These are phyloP conservation scores for Phaseolus coccineus DNA, from an alignment of 331 rosid genomes.

Conservation along the genomic window DNA sequence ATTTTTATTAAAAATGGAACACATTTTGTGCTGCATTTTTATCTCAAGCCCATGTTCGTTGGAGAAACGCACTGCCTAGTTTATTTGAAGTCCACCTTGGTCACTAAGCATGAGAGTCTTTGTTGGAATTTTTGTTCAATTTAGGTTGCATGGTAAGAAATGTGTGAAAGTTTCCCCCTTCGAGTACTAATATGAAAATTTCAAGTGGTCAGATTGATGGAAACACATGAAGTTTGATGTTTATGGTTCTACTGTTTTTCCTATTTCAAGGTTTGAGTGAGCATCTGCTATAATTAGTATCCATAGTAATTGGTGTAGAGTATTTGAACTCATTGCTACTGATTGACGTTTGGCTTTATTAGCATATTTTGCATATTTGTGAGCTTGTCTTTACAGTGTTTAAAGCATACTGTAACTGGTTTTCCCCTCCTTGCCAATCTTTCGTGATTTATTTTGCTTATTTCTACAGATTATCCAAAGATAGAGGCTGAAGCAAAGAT, in stretches of 20 bases:
- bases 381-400: constrained; percentile 10
- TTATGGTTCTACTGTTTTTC: neutral
- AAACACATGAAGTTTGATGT: neutral
- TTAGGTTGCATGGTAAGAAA: neutral
- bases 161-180: neutral
- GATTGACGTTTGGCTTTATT: too few relatives aligned
- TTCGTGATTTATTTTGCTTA: constrained; percentile 40
- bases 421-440: constrained; percentile 19
- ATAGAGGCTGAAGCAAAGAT: constrained; percentile 86
- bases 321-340: neutral
- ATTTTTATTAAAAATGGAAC: neutral
- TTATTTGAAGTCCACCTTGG: neutral
- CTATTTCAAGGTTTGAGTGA: neutral
- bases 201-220: constrained; percentile 19
- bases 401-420: constrained; percentile 21
- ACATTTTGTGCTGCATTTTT: constrained; percentile 25
- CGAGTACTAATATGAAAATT: neutral
- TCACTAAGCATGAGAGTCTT: neutral
- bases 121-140: constrained; percentile 1
- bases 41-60: constrained; percentile 35
- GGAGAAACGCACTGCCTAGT: neutral
- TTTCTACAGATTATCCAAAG: constrained; percentile 78
- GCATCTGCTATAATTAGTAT: constrained; percentile 18
- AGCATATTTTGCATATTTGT: neutral
- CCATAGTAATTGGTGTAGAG: neutral